Evolutionary conservation across 225 moss, liverwort and hornwort species (phyloP), one percentile per base, ranked within the genome.

Genomic region (Asterella californica): DNA sequence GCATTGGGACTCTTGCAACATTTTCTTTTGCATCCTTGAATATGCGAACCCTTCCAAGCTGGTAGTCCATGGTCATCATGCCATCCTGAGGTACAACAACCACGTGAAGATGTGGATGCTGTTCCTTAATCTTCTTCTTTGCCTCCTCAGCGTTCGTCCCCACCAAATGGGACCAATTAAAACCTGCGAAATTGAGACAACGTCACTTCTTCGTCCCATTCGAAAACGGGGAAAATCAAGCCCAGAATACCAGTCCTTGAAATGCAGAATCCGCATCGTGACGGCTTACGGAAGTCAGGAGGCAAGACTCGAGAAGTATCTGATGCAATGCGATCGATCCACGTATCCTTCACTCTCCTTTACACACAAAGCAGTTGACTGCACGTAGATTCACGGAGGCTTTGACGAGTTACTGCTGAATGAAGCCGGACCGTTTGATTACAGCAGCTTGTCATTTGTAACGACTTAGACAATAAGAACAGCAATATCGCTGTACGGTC

Each of bases 81-180:
- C 24, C 21, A 60, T 63, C 78, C 14, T 77, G 33, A 15, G 70
- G 54, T 34, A 87, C 61, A 49, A 87, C 71, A 17, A 67, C 72
- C 72, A 87, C 84, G 11, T 62, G 69, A 37, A 84, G 53, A 47
- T 64, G 53, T 17, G 84, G 87, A 49, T 83, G 84, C 22, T 87
- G 82, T 47, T 82, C 87, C 65, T 80, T 32, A 27, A 87, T 87
- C 80, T 83, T 87, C 78, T 82, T 82, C 80, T 84, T 87, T 38
- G 83, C 83, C 71, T 81, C 79, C 70, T 81, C 83, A 10, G 79
- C 81, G 14, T 81, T 74, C 15, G 70, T 27, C 36, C 86, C 83
- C 5, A 83, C 83, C 68, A 81, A 55, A 19, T 79, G 38, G 7
- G 83, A 38, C 86, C 81, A 81, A 24, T 69, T 81, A 57, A 49